Percentiles rank a stretch among this genome's conserved stretches.
These are phyloP conservation scores for Phaseolus coccineus DNA, from an alignment of 331 rosid species.

Conservation along the genomic window DNA sequence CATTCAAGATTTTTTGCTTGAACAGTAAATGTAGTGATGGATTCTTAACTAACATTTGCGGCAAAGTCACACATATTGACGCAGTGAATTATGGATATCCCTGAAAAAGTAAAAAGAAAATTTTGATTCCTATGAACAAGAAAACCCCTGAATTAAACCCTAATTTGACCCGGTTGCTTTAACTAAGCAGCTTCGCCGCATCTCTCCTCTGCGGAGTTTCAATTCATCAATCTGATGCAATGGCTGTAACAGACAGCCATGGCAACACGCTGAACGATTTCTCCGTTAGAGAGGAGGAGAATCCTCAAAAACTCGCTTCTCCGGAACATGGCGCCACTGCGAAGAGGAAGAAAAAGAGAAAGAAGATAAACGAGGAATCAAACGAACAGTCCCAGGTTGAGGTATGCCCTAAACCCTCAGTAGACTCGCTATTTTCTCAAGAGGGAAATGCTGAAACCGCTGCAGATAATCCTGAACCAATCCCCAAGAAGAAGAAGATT, in stretches of 20 bases:
- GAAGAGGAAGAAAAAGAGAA: not conserved
- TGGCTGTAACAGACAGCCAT: not conserved
- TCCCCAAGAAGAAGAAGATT: not conserved
- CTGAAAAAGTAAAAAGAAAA: too few relatives aligned
- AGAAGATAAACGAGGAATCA: constrained; percentile 9
- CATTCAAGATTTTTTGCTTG: too few relatives aligned
- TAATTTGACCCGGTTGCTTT: not conserved
- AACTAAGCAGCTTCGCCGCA: not conserved
- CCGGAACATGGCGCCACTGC: not conserved
- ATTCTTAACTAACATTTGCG: too few relatives aligned
- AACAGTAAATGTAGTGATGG: too few relatives aligned
- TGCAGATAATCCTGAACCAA: constrained; percentile 42
- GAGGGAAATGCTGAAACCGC: not conserved
- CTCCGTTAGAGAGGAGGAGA: constrained; percentile 44
- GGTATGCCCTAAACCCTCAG: not conserved
- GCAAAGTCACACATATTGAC: too few relatives aligned
- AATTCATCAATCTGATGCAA: too few relatives aligned
- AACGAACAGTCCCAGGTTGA: not conserved
- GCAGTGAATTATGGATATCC: too few relatives aligned
- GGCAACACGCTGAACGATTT: constrained; percentile 60
- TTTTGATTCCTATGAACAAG: too few relatives aligned
- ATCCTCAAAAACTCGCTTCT: constrained; percentile 7
- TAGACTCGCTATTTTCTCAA: not conserved
- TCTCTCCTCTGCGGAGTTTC: not conserved
- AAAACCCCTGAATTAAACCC: too few relatives aligned